Base-by-base conservation (phyloP, 2,329 filamentous ascomycete species). In the Dactylellina drechsleri region DNA sequence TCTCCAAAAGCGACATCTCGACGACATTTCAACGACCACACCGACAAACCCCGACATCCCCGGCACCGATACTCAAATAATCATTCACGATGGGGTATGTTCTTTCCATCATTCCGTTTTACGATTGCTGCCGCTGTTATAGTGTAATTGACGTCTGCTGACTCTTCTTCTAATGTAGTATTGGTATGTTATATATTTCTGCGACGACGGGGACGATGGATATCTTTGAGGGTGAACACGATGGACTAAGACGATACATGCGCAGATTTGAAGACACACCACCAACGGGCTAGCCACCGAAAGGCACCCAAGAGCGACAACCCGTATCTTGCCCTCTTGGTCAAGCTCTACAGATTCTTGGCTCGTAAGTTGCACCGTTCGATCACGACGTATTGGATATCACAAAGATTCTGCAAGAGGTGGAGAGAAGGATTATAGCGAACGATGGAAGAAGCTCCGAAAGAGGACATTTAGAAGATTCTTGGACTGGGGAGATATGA, bases 321-420 rank as follows among this genome's bases (percentile, higher is more conserved):
- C 88, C 92, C 94, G 82, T 97, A 97, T 86, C 88, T 97, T 81
- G 94, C 94, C 89, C 89, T 97, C 84, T 87, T 98, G 84, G 93
- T 97, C 85, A 97, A 97, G 91, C 91, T 97, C 66, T 97, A 97
- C 88, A 91, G 92, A 87, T 97, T 97, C 89, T 86, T 97, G 84
- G 90, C 92, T 83, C 92, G 93, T 96, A 92, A 85, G 90, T 90
- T 77, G 77, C 79, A 60, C 67, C 20, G 68, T 77, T 65, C 64
- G 71, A 77, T 74, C 41, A 36, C 66, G 23, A 45, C 28, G 28
- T 28, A 58, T 26, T 45, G 18, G 40, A 49, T 53, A 40, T 28
- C 16, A 28, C 31, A 41, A n/a, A 36, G 41, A 50, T 65, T 65
- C 53, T 77, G 23, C 49, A 31, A 68, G 59, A 45, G 28, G 65